Conservation (phyloP, 2,329 filamentous ascomycete genomes). For the Emergomyces orientalis region DNA sequence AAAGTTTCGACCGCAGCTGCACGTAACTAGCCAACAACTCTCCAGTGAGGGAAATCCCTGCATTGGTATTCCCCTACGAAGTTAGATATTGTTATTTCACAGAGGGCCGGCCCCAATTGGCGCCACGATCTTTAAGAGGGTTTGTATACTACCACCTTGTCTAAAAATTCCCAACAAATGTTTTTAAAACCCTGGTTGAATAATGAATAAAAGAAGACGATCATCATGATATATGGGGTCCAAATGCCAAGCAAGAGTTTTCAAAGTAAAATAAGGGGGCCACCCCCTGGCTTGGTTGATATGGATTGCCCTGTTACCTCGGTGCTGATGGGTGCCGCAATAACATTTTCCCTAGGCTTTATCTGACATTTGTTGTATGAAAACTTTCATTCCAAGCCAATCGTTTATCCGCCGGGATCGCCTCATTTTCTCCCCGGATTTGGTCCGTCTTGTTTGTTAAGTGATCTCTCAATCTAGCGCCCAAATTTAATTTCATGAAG, state of each 20-base stretch:
- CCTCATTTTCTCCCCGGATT: background rate
- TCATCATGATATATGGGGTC: background rate
- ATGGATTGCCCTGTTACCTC: background rate
- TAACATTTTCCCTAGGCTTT: background rate
- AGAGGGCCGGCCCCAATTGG: background rate
- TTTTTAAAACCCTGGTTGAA: no score
- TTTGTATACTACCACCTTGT: background rate
- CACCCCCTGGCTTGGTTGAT: background rate
- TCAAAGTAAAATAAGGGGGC: background rate
- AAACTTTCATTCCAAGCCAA: slow-evolving; percentile 2
- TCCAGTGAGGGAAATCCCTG: background rate
- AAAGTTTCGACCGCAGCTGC: background rate
- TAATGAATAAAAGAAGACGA: background rate
- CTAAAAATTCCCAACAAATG: background rate
- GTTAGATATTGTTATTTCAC: background rate
- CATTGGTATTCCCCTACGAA: background rate
- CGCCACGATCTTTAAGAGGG: background rate
- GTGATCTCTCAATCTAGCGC: background rate
- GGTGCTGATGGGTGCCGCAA: background rate
- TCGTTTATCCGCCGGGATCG: background rate
- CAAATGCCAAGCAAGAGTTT: background rate
- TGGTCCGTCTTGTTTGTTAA: background rate
- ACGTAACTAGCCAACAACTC: background rate
- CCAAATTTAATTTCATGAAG: background rate
- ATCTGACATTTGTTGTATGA: background rate